Percentiles rank a stretch among this genome's conserved stretches.
Evolutionary conservation across 2,329 filamentous ascomycete species (phyloP).

Genomic region (Raffaelea arxii): DNA sequence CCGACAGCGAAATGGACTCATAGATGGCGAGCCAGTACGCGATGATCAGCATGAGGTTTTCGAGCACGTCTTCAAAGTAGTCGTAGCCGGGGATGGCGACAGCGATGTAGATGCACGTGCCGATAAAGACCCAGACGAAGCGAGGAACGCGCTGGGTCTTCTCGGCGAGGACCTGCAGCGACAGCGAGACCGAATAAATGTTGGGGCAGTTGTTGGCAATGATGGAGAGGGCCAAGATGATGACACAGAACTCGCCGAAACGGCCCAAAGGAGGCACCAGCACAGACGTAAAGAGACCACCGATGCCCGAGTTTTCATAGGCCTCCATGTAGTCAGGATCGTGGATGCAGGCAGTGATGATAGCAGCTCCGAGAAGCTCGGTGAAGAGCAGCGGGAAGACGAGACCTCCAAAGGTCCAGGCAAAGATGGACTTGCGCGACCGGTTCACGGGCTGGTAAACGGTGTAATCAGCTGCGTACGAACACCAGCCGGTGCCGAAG

Average conservation of each 20-base stretch:
- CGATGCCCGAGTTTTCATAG: constrained; percentile 27
- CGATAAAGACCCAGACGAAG: constrained; percentile 46
- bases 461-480: constrained; percentile 45
- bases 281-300: constrained; percentile 37
- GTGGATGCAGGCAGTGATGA: constrained; percentile 53
- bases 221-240: constrained; percentile 34
- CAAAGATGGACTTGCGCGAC: constrained; percentile 50
- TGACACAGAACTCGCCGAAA: constrained; percentile 37
- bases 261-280: constrained; percentile 30
- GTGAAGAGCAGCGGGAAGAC: constrained; percentile 64
- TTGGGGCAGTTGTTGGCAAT: constrained; percentile 34
- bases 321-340: constrained; percentile 43
- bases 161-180: constrained; percentile 45
- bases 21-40: constrained; percentile 34
- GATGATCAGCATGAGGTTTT: constrained; percentile 31
- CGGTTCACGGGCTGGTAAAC: constrained; percentile 41
- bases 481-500: constrained; percentile 61
- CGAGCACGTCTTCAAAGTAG: constrained; percentile 20
- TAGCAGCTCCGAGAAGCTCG: constrained; percentile 60
- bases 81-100: constrained; percentile 37
- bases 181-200: constrained; percentile 28
- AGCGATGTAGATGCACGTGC: constrained; percentile 50
- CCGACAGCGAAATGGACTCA: constrained; percentile 29
- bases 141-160: constrained; percentile 40
- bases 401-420: constrained; percentile 59